Evolutionary conservation across 2,329 filamentous ascomycete species (phyloP), one percentile per base, ranked within the genome.

Genomic region (Epicoccum nigrum): DNA sequence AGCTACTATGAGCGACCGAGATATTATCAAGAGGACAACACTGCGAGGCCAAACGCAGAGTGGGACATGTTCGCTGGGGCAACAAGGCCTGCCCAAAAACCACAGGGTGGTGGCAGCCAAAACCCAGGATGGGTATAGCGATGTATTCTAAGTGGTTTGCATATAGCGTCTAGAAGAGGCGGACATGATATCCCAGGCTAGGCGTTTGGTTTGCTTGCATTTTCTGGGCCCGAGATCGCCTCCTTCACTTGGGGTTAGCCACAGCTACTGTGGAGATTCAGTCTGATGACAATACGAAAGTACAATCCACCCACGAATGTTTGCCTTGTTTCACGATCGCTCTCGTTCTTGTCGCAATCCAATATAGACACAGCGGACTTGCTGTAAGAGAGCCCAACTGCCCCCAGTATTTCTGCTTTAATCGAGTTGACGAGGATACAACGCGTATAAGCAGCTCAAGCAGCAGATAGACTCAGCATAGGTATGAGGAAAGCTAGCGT

Each of bases 41-140:
- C 21, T 6, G 33, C 15, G 31, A 43, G 28, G 20, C 55, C 51
- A n/a, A 60, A 47, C 28, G 46, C 54, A 8, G 57, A 59, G 17
- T 65, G 64, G 64, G 60, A 64, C 35, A 60, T 65, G 55, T 67
- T 65, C 50, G 63, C 55, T 16, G 59, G 61, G 8, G 57, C 48
- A 20, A 58, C 43, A 11, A 48, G 34, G 27, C 53, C 58, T 25
- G 44, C 53, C n/a, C 31, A 47, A 13, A 51, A 41, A 23, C 38
- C 53, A 11, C 45, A 52, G 9, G 52, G 46, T 35, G 40, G 42
- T 12, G 38, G 48, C 8, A 35, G 32, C 3, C 39, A 48, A 9
- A 25, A 39, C 3, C 37, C 55, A 20, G 44, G 41, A 17, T 47
- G 38, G 43, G 38, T 44, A 30, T 52, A 52, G 28, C 15, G 12